These are phyloP conservation scores for Dichotomopilus funicola DNA, from an alignment of 2,329 filamentous ascomycete genomes.

Conservation along the genomic window DNA sequence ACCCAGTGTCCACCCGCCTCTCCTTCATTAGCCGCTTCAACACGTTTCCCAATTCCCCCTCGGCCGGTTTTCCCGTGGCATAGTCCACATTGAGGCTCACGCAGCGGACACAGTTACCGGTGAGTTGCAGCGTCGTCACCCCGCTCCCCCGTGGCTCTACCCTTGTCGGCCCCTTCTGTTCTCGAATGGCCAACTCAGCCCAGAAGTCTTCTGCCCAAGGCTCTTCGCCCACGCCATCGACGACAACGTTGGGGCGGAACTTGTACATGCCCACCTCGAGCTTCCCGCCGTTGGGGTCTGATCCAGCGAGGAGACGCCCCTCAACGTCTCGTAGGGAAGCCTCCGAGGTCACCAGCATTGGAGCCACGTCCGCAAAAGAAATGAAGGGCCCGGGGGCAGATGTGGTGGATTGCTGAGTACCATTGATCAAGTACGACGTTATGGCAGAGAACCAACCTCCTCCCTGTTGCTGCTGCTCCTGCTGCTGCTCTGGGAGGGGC, in stretches of 20 bases:
- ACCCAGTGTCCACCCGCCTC: conserved; percentile 62
- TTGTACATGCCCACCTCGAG: conserved; percentile 55
- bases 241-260: conserved; percentile 67
- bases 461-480: not conserved
- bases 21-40: conserved; percentile 66
- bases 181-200: conserved; percentile 48
- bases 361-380: conserved; percentile 68
- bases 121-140: conserved; percentile 46
- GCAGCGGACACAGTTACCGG: conserved; percentile 65
- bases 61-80: conserved; percentile 51
- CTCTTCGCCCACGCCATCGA: conserved; percentile 47
- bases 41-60: conserved; percentile 52
- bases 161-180: not conserved
- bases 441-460: conserved; percentile 12
- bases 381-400: conserved; percentile 42
- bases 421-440: conserved; percentile 16
- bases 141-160: too few relatives aligned
- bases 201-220: conserved; percentile 67
- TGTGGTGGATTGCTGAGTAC: conserved; percentile 9
- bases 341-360: conserved; percentile 65
- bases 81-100: conserved; percentile 67
- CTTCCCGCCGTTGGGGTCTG: too few relatives aligned
- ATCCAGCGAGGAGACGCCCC: conserved; percentile 42
- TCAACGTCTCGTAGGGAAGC: conserved; percentile 64
- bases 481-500: conserved; percentile 6